Evolutionary conservation across 1,139 yeast genomes (phyloP).

Genomic region (Pneumocystis carinii): DNA sequence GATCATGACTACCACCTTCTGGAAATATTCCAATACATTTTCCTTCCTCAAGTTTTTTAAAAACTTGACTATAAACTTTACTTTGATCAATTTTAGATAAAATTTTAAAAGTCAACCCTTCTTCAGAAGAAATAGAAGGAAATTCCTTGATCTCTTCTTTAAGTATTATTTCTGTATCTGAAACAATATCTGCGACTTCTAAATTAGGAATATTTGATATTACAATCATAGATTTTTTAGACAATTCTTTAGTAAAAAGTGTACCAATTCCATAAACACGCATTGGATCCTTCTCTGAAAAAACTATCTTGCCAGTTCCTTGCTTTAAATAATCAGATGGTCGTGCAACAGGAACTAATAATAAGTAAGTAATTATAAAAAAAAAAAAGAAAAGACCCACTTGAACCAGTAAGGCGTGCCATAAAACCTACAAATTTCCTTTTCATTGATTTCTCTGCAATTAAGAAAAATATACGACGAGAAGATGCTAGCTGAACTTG

Average conservation of each 20-base stretch:
- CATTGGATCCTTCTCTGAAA: constrained; percentile 33
- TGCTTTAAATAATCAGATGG: constrained; percentile 67
- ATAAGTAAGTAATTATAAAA: constrained; percentile 15
- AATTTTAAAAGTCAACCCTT: constrained; percentile 51
- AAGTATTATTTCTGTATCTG: constrained; percentile 60
- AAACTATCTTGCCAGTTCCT: constrained; percentile 48
- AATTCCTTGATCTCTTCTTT: constrained; percentile 57
- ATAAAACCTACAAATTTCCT: constrained; percentile 56
- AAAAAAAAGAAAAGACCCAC: not conserved
- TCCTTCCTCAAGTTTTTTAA: constrained; percentile 62
- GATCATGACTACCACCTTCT: constrained; percentile 93
- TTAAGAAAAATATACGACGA: constrained; percentile 66
- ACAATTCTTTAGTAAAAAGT: constrained; percentile 49
- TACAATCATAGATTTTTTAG: constrained; percentile 42
- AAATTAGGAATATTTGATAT: constrained; percentile 62
- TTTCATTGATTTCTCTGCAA: constrained; percentile 69
- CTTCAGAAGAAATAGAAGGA: constrained; percentile 17
- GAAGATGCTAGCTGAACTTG: constrained; percentile 60
- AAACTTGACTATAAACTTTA: constrained; percentile 64
- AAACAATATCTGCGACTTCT: constrained; percentile 63
- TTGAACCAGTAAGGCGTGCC: constrained; percentile 42
- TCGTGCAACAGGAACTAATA: constrained; percentile 78
- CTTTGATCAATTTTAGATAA: constrained; percentile 82
- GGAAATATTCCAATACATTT: constrained; percentile 92
- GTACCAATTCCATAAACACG: constrained; percentile 53